Evolutionary conservation across 257 asterid species (phyloP), one percentile per base, ranked within the genome.

Genomic region (Petrea volubilis): DNA sequence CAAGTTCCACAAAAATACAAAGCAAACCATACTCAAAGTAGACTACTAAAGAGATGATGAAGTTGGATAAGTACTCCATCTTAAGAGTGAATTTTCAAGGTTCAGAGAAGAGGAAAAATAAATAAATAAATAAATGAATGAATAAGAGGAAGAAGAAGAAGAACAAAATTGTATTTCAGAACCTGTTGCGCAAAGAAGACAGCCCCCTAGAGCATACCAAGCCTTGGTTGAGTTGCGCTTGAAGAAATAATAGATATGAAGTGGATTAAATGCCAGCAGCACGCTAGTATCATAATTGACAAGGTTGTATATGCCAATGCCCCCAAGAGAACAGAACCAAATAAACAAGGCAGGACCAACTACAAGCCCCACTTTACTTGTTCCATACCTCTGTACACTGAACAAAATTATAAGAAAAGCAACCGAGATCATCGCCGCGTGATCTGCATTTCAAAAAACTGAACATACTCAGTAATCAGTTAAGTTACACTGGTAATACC

Each of bases 201-300:
- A 90, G 60, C 99, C 99, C 71, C 99, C 99, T 17, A 95, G 89
- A 77, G 99, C 83, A 65, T 83, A 86, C 99, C 99, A 95, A 60
- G 96, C 99, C 81, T 88, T 92, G 59, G 84, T 78, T 68, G 97
- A 82, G 79, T 90, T 86, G 63, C 87, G 90, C 62, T 80, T 79
- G 94, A 95, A 95, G 87, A 72, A 92, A 75, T 86, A 81, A 82
- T 88, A 92, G 72, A 95, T 92, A 76, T 95, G 89, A 77, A 95
- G 75, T 17, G 99, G 99, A 81, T 90, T 88, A 77, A 95, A 92
- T 49, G 99, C 99, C 79, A 73, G 79, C 75, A 91, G 79, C 41
- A 88, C 99, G 17, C 80, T 68, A 44, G 87, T 79, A 75, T 95
- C 96, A 73, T 95, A 92, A 77, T 88, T 95, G 61, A 86, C 60